Base-by-base conservation (phyloP, 768 basidiomycete genomes). In the Termitomyces eurrhizus region DNA sequence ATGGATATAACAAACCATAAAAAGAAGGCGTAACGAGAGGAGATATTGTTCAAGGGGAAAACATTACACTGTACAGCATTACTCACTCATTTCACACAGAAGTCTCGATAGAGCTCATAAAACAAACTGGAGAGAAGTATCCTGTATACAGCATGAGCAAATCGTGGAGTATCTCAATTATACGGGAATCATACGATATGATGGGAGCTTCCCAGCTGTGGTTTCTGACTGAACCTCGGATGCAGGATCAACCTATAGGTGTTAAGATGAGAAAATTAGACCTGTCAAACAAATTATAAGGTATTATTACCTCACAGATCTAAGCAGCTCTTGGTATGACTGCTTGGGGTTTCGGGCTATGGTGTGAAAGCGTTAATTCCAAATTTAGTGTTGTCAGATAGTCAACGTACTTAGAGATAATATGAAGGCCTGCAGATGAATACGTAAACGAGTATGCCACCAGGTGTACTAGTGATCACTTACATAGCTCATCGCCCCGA, bases 401-500 rank as follows among this genome's bases (percentile, higher is more conserved):
- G 37, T 46, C 7, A 46, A 63, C 77, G 50, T 60, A 80, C 80
- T 77, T 57, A 90, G 64, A 0, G 83, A 72, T 3, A 70, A 74
- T 51, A 88, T 78, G 66, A 90, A 87, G 0, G 88, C 89, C 88
- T 91, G 65, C 8, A 49, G 33, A 16, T 8, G n/a, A 41, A 35
- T 39, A 8, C 56, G 36, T 63, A 24, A 57, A 21, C 56, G 41
- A 52, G 33, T 54, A 45, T 33, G 5, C 24, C 57, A 50, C 13
- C 36, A 18, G 16, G 39, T 18, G n/a, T 56, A 58, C 35, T 48
- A 14, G 39, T 26, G 24, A 18, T 41, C 24, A 48, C 88, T 52
- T 68, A 90, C 89, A 72, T 88, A 80, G 70, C 88, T 90, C 87
- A 92, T 92, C 3, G 90, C 90, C 2, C 90, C 90, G 7, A 88